These are phyloP conservation scores for Scleroderma bovista DNA, from an alignment of 768 basidiomycete species.

Conservation along the genomic window DNA sequence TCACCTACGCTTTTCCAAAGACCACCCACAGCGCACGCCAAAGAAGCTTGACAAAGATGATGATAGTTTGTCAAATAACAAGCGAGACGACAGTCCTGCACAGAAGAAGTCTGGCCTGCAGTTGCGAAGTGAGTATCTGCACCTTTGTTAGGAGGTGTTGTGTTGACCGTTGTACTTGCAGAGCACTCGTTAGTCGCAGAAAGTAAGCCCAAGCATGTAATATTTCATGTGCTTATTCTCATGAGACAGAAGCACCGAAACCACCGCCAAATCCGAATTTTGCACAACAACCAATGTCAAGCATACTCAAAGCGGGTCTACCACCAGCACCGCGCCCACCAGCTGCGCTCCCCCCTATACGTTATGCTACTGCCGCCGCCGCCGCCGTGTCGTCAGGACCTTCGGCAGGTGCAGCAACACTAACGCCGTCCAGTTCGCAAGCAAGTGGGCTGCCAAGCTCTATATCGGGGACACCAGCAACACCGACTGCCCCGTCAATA, in stretches of 20 bases:
- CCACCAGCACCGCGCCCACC: conserved; percentile 48
- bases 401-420: conserved; percentile 31
- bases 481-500: conserved; percentile 36
- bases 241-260: conserved; percentile 35
- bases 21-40: conserved; percentile 58
- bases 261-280: conserved; percentile 80
- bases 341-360: conserved; percentile 67
- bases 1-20: conserved; percentile 27
- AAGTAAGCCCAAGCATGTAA: conserved; percentile 34
- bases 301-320: conserved; percentile 72
- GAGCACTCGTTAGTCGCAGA: conserved; percentile 63
- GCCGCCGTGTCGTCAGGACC: conserved; percentile 27
- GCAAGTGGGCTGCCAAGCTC: conserved; percentile 24
- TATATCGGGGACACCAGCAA: conserved; percentile 39
- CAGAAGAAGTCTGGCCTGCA: conserved; percentile 70
- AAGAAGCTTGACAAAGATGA: conserved; percentile 75
- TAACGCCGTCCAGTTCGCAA: conserved; percentile 38
- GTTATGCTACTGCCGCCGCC: conserved; percentile 91
- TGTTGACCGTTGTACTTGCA: conserved; percentile 26
- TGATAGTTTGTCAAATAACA: conserved; percentile 66
- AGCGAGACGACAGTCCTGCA: conserved; percentile 73
- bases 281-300: conserved; percentile 68
- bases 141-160: conserved; percentile 1
- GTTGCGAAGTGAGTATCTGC: conserved; percentile 59
- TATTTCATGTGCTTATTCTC: conserved; percentile 2